phyloP scores from a whole-genome alignment of 1,284 basidiomycete genomes.

The Termitomyces sp. region DNA sequence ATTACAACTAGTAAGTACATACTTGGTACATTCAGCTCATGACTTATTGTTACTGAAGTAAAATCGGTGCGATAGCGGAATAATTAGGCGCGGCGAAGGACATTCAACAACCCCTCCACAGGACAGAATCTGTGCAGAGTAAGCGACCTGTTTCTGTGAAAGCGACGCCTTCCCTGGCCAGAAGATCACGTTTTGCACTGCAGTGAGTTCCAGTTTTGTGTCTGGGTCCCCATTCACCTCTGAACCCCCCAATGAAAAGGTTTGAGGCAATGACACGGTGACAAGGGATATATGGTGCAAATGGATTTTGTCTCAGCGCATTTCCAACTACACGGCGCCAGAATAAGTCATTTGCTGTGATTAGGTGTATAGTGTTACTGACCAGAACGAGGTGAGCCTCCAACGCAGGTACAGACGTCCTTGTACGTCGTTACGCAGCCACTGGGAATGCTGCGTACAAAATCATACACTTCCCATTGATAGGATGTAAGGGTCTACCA shows the following conservation, averaged over 20 bases:
- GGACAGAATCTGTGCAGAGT: constrained; percentile 9
- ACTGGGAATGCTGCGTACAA: constrained; percentile 39
- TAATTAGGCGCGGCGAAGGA: background rate
- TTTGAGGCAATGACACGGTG: constrained; percentile 61
- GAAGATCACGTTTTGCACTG: constrained; percentile 40
- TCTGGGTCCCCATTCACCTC: constrained; percentile 51
- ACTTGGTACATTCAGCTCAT: background rate
- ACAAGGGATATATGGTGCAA: constrained; percentile 59
- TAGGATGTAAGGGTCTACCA: constrained; percentile 37
- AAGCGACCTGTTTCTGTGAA: constrained; percentile 43
- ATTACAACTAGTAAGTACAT: background rate
- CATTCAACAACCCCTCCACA: constrained; percentile 17
- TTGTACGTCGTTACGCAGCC: constrained; percentile 57
- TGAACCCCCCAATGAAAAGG: constrained; percentile 54
- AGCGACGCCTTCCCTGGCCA: constrained; percentile 43
- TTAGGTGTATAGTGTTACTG: constrained; percentile 8
- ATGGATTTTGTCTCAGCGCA: constrained; percentile 58
- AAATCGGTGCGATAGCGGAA: background rate
- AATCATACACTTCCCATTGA: constrained; percentile 61
- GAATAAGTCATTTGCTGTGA: background rate
- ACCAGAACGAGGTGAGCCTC: constrained; percentile 60
- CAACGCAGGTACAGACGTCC: constrained; percentile 41
- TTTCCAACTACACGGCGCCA: constrained; percentile 41
- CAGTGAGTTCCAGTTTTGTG: constrained; percentile 32
- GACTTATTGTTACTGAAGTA: too few species aligned